These are phyloP conservation scores for Blastomyces parvus DNA, from an alignment of 2,329 filamentous ascomycete genomes.

Conservation along the genomic window DNA sequence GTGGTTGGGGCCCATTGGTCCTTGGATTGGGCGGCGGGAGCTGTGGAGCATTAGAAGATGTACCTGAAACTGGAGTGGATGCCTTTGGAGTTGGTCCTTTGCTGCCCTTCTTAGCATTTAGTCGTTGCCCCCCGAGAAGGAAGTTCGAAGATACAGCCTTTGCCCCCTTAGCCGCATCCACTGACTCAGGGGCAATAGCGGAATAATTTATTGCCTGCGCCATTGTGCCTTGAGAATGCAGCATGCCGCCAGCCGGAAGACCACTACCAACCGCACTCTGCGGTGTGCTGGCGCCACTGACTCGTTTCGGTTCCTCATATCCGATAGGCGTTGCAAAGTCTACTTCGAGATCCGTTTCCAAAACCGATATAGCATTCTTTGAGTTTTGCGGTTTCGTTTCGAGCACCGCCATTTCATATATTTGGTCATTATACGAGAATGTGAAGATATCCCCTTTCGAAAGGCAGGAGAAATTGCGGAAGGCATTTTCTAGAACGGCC, in stretches of 20 bases:
- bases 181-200: slow-evolving; percentile 71
- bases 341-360: slow-evolving; percentile 92
- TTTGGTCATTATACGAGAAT: slow-evolving; percentile 90
- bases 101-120: slow-evolving; percentile 72
- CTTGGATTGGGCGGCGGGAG: slow-evolving; percentile 39
- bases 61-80: slow-evolving; percentile 58
- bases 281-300: slow-evolving; percentile 79
- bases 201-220: slow-evolving; percentile 96
- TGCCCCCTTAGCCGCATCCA: slow-evolving; percentile 53
- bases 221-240: slow-evolving; percentile 87
- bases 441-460: slow-evolving; percentile 93
- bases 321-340: slow-evolving; percentile 92
- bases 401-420: slow-evolving; percentile 85
- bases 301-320: slow-evolving; percentile 75
- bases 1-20: slow-evolving; percentile 72
- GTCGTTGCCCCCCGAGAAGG: slow-evolving; percentile 64
- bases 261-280: slow-evolving; percentile 50
- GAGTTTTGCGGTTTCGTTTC: slow-evolving; percentile 81
- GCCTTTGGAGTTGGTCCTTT: slow-evolving; percentile 66
- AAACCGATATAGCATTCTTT: slow-evolving; percentile 78
- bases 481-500: slow-evolving; percentile 91
- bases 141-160: slow-evolving; percentile 67
- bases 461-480: slow-evolving; percentile 88
- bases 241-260: slow-evolving; percentile 58
- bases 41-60: slow-evolving; percentile 38